Percentiles rank a stretch among this genome's conserved stretches.
phyloP scores from a whole-genome alignment of 2,329 filamentous ascomycete genomes.

The Colletotrichum costaricense region DNA sequence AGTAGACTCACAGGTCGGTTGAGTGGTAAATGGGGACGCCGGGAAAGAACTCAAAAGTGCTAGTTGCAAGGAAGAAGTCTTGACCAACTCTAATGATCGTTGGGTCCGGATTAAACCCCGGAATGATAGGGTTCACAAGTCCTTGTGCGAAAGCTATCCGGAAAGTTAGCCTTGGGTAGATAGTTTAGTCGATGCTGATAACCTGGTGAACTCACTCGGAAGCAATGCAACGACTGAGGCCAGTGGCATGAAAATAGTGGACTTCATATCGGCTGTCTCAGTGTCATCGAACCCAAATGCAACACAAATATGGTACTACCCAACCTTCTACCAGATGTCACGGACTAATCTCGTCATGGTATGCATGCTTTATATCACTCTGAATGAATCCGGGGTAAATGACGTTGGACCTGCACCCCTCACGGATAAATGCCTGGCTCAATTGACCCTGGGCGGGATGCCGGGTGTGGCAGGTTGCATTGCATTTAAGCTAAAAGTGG shows the following conservation, averaged over 20 bases:
- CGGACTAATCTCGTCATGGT: too few relatives aligned
- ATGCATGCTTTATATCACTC: neutral
- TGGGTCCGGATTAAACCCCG: conserved; percentile 36
- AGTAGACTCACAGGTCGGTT: conserved; percentile 26
- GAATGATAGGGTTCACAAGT: conserved; percentile 34
- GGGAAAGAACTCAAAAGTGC: conserved; percentile 35
- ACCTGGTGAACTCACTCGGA: neutral
- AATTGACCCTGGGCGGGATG: conserved; percentile 18
- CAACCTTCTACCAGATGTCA: neutral
- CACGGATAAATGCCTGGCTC: conserved; percentile 29
- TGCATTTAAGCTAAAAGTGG: conserved; percentile 4
- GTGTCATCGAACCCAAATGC: neutral
- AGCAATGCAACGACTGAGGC: neutral
- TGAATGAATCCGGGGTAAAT: neutral
- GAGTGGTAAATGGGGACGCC: conserved; percentile 35
- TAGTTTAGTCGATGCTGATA: neutral
- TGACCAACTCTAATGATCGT: conserved; percentile 28
- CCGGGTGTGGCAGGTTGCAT: conserved; percentile 8
- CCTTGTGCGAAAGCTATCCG: neutral
- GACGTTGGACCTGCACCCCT: conserved; percentile 27
- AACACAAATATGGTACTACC: neutral
- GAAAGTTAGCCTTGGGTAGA: neutral
- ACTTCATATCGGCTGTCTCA: neutral
- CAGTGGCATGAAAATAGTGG: neutral
- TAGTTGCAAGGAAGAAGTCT: conserved; percentile 35